These are phyloP conservation scores for Magnolia officinalis DNA, from an alignment of 164 flowering plant genomes.

Conservation along the genomic window DNA sequence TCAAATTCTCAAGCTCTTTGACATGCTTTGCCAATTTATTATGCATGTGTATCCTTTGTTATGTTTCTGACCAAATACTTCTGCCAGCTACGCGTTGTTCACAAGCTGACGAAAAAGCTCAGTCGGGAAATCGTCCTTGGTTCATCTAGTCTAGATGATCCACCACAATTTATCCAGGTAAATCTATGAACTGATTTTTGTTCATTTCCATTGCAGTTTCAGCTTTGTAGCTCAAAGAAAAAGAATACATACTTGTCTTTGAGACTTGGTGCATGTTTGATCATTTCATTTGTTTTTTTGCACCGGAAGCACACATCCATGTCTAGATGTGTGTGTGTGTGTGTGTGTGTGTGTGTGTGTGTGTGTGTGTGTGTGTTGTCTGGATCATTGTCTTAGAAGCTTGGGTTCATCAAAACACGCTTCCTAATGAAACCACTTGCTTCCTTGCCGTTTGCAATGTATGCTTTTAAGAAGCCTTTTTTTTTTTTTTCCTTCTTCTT, in stretches of 20 bases:
- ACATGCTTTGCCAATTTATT: not conserved
- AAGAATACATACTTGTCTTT: not conserved
- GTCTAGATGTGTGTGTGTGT: not conserved
- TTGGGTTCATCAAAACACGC: not conserved
- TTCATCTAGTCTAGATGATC: slow-evolving; percentile 92
- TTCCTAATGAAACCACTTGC: no score
- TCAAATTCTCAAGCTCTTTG: not conserved
- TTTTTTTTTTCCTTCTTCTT: no score
- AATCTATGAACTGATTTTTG: not conserved
- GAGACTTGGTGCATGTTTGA: not conserved
- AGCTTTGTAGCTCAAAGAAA: not conserved
- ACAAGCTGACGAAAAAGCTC: slow-evolving; percentile 82
- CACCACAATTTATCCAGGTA: slow-evolving; percentile 86
- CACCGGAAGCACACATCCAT: not conserved
- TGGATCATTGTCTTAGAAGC: not conserved
- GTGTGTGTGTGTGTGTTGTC: not conserved
- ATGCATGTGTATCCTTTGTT: not conserved
- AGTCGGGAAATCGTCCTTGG: slow-evolving; percentile 84
- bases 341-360: no score
- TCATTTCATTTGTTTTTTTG: not conserved
- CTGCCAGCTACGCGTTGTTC: slow-evolving; percentile 76
- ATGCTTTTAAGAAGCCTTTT: no score
- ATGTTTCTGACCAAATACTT: slow-evolving; percentile 8
- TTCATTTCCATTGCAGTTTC: not conserved
- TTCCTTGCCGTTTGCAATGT: no score